Percentiles rank a stretch among this genome's conserved stretches.
These are phyloP conservation scores for Cucurbita maxima DNA, from an alignment of 306 rosid species.

Conservation along the genomic window DNA sequence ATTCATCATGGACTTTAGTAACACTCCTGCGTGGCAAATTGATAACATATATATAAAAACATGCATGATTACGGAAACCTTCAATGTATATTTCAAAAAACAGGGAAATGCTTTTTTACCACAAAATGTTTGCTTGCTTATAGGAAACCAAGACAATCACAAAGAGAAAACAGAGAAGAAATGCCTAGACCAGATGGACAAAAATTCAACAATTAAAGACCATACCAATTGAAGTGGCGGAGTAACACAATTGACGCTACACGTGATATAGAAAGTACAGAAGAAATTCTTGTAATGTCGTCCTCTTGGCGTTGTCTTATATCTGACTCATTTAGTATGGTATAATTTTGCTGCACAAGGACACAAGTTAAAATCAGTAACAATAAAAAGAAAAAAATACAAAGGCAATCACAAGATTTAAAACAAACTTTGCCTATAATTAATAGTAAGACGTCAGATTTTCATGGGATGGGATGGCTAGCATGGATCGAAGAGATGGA, in stretches of 20 bases:
- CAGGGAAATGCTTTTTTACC: background rate
- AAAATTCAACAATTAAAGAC: background rate
- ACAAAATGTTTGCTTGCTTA: background rate
- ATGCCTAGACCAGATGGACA: background rate
- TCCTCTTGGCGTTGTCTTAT: slow-evolving; percentile 42
- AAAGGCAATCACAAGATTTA: background rate
- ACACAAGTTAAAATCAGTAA: background rate
- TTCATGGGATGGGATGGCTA: background rate
- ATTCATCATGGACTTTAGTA: slow-evolving; percentile 50
- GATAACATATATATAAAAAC: background rate
- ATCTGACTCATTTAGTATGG: slow-evolving; percentile 45
- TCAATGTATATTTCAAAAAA: background rate
- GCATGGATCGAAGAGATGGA: background rate
- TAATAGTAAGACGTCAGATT: background rate
- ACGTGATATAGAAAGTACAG: slow-evolving; percentile 41
- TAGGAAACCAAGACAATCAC: background rate
- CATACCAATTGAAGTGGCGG: slow-evolving; percentile 51
- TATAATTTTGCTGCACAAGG: slow-evolving; percentile 38
- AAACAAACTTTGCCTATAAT: background rate
- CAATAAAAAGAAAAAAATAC: background rate
- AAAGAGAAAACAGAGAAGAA: background rate
- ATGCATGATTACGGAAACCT: background rate
- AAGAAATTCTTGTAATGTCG: slow-evolving; percentile 38
- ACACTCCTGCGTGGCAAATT: slow-evolving; percentile 23
- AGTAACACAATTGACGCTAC: slow-evolving; percentile 48